Base-by-base conservation (phyloP, 2,329 filamentous ascomycete species). In the Penicillium sp. region DNA sequence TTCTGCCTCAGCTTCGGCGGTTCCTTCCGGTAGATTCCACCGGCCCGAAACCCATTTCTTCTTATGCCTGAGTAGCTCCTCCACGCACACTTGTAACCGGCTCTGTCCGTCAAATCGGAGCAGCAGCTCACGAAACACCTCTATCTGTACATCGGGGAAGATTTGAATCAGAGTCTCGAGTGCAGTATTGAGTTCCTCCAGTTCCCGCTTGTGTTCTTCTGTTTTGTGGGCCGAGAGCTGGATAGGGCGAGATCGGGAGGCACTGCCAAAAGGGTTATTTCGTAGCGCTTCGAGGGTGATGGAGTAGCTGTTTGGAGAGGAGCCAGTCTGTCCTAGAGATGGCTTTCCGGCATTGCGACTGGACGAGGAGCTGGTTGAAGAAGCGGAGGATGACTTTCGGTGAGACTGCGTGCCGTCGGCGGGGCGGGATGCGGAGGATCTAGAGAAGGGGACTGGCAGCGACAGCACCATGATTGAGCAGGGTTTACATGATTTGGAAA, bases 91-190 rank as follows among this genome's bases (percentile, higher is more conserved):
- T 43, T 74, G 66, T 8, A 75, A 57, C 45, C 72, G 64, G 52
- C 73, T 76, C 40, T 69, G 60, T 10, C 72, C 73, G 52, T 74
- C 72, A 53, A 75, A 76, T 12, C 68, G 68, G 5, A 68, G 56
- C 19, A 76, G 63, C 26, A 76, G 55, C 57, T 75, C 73, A 6
- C 73, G 71, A 37, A 76, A 72, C 5, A 75, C 72, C 51, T 75
- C 73, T 46, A 71, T 58, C 43, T 69, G 69, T 37, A 75, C 64
- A 51, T 75, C 72, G 1, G 73, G 73, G 40, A 75, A 76, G 12
- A 75, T 62, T 10, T 63, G 62, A 3, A 68, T 68, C 3, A 76
- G 63, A 1, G 66, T 62, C 24, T 64, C 60, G 10, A 76, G 59
- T 19, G 70, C 67, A 9, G 62, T 55, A 53, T 76, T 76, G 28